Conservation (phyloP, 169 alveolate genomes). For the Cryptosporidium meleagridis region DNA sequence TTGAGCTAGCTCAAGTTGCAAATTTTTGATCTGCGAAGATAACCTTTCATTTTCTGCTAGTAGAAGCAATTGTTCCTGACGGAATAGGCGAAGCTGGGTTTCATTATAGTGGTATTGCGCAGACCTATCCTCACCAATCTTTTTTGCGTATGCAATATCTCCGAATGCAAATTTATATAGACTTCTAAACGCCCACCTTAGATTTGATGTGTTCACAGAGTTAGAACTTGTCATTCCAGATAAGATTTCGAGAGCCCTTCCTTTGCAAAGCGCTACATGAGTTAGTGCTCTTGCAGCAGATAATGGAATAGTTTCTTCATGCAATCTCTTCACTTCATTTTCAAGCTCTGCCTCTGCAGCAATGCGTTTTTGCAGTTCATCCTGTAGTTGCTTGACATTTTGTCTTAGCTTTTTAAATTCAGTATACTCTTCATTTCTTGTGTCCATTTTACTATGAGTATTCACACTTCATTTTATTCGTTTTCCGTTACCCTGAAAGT, state of each 20-base stretch:
- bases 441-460: conserved; percentile 46
- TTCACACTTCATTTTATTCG: neutral
- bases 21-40: conserved; percentile 75
- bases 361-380: conserved; percentile 71
- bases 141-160: conserved; percentile 70
- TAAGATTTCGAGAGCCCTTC: conserved; percentile 70
- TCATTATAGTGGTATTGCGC: conserved; percentile 76
- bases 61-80: conserved; percentile 81
- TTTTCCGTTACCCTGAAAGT: conserved; percentile 27
- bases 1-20: conserved; percentile 72
- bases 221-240: conserved; percentile 72
- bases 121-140: conserved; percentile 69
- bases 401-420: conserved; percentile 61
- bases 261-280: conserved; percentile 75
- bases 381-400: conserved; percentile 62
- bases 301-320: conserved; percentile 70
- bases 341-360: conserved; percentile 65
- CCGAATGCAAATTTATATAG: conserved; percentile 63
- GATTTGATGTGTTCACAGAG: conserved; percentile 58
- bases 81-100: conserved; percentile 78
- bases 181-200: conserved; percentile 69
- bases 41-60: conserved; percentile 82
- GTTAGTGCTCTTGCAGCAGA: conserved; percentile 74
- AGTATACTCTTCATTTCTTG: conserved; percentile 50
- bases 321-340: conserved; percentile 57